Evolutionary conservation across 2,329 filamentous ascomycete genomes (phyloP).

Genomic region (Colletotrichum nymphaeae): DNA sequence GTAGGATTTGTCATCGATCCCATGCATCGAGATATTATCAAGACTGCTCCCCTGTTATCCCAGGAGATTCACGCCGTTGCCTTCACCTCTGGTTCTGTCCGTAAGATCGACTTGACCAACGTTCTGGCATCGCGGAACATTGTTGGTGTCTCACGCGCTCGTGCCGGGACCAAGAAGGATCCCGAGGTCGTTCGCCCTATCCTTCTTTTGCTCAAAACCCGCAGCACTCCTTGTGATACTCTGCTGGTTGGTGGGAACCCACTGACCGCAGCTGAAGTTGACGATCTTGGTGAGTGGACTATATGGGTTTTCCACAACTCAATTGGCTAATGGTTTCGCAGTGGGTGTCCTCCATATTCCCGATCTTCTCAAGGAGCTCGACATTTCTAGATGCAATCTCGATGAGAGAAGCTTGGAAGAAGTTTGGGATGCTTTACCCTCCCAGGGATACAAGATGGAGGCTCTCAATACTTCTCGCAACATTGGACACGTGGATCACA

Average conservation of each 20-base stretch:
- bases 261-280: constrained; percentile 58
- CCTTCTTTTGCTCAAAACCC: constrained; percentile 59
- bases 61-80: constrained; percentile 68
- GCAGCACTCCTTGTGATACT: constrained; percentile 61
- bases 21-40: constrained; percentile 39
- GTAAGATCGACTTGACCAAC: constrained; percentile 65
- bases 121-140: constrained; percentile 42
- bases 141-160: constrained; percentile 13
- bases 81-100: constrained; percentile 66
- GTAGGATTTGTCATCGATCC: constrained; percentile 33
- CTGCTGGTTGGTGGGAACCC: constrained; percentile 62
- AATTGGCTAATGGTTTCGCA: constrained; percentile 22
- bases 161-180: constrained; percentile 29
- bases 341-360: constrained; percentile 43
- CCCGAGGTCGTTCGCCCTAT: constrained; percentile 61
- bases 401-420: constrained; percentile 60
- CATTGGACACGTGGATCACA: constrained; percentile 60
- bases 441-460: constrained; percentile 58
- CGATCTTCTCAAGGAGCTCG: constrained; percentile 56
- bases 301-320: neutral
- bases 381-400: constrained; percentile 63
- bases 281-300: constrained; percentile 57
- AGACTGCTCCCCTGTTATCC: constrained; percentile 61
- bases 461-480: constrained; percentile 65
- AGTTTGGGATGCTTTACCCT: constrained; percentile 59